Evolutionary conservation across 495 filamentous ascomycete species (phyloP).

Genomic region (Penicillium waksmanii): DNA sequence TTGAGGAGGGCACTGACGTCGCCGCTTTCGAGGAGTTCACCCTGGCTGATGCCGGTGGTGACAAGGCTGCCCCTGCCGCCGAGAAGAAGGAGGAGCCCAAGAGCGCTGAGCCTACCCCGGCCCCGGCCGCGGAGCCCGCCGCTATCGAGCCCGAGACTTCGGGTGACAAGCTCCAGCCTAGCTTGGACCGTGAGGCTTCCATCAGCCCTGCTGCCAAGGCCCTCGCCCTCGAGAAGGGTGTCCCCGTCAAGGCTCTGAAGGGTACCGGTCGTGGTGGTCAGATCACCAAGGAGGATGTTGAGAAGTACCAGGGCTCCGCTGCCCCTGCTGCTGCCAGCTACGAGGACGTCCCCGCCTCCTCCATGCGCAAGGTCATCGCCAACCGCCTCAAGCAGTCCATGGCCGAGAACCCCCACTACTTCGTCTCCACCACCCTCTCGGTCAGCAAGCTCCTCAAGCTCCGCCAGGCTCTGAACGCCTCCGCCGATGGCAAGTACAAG

Average conservation of each 20-base stretch:
- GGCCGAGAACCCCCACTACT: constrained; percentile 97
- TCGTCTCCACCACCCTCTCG: constrained; percentile 83
- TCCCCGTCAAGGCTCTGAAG: constrained; percentile 78
- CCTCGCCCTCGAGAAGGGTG: constrained; percentile 83
- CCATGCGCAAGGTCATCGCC: constrained; percentile 99
- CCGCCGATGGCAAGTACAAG: constrained; percentile 91
- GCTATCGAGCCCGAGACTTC: constrained; percentile 73
- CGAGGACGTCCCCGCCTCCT: constrained; percentile 81
- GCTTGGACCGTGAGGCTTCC: constrained; percentile 76
- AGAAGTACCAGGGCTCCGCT: constrained; percentile 70
- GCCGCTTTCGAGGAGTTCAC: constrained; percentile 87
- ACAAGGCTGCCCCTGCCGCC: constrained; percentile 61
- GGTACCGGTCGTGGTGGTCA: constrained; percentile 84
- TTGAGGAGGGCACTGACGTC: constrained; percentile 87
- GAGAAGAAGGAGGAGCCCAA: constrained; percentile 68
- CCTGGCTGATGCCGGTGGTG: constrained; percentile 87
- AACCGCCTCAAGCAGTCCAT: constrained; percentile 85
- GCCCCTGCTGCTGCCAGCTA: constrained; percentile 66
- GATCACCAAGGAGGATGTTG: constrained; percentile 90
- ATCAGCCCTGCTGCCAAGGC: constrained; percentile 76
- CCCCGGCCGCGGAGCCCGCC: constrained; percentile 59
- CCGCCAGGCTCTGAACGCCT: constrained; percentile 88
- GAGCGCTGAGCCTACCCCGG: constrained; percentile 60
- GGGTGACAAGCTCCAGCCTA: constrained; percentile 77
- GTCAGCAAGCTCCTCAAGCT: constrained; percentile 95